Evolutionary conservation across 73 alveolate genomes (phyloP).

Genomic region (Paramecium primaurelia): DNA sequence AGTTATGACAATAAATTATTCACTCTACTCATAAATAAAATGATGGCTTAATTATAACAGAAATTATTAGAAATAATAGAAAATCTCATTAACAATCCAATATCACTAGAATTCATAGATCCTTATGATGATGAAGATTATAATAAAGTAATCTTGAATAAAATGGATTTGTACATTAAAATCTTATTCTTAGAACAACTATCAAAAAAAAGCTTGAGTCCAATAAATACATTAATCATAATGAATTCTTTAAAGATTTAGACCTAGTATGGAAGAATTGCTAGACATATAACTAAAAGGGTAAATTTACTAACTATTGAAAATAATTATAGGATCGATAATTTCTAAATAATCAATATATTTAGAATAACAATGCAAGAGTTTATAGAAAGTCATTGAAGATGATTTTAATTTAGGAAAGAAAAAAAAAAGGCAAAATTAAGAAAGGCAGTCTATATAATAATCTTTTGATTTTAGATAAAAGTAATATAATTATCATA

Average conservation of each 20-base stretch:
- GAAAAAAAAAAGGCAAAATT: neutral
- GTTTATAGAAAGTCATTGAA: neutral
- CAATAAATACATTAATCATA: neutral
- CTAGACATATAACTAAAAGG: neutral
- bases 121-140: constrained; percentile 7
- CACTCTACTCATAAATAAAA: neutral
- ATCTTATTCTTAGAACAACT: neutral
- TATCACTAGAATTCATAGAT: neutral
- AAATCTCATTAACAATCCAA: neutral
- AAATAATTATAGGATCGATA: neutral
- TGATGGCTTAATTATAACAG: neutral
- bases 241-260: neutral
- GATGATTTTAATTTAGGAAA: neutral
- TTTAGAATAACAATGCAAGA: neutral
- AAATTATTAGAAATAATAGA: neutral
- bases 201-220: neutral
- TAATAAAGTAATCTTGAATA: neutral
- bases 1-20: neutral
- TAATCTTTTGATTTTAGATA: neutral
- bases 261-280: neutral
- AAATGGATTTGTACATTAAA: constrained; percentile 6
- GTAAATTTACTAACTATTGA: neutral
- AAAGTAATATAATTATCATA: neutral
- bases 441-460: neutral
- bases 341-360: neutral